Conservation (phyloP, 1,284 basidiomycete species). For the Macrocystidia cucumis region DNA sequence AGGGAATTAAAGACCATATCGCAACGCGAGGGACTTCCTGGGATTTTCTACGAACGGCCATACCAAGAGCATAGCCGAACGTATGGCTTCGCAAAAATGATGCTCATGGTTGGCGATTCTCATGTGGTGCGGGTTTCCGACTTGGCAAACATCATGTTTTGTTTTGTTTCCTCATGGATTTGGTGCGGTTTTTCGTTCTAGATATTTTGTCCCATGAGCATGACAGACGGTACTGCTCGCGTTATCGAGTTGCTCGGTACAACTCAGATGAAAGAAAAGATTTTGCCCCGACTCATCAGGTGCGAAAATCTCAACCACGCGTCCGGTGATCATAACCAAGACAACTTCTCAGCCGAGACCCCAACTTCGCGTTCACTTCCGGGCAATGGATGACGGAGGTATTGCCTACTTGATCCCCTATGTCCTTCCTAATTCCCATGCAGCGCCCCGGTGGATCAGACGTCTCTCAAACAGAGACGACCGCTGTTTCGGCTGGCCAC, state of each 20-base stretch:
- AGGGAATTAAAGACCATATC: constrained; percentile 60
- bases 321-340: background rate
- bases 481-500: constrained; percentile 32
- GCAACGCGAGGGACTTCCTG: constrained; percentile 62
- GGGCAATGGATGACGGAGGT: constrained; percentile 87
- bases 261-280: constrained; percentile 44
- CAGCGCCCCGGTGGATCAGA: constrained; percentile 75
- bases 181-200: constrained; percentile 19
- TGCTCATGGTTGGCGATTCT: constrained; percentile 52
- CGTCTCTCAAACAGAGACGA: constrained; percentile 69
- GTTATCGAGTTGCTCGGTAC: constrained; percentile 65
- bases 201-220: constrained; percentile 66
- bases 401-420: background rate
- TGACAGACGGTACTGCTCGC: constrained; percentile 73
- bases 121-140: constrained; percentile 39
- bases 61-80: constrained; percentile 50
- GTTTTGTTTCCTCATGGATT: background rate
- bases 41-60: constrained; percentile 55
- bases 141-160: no score
- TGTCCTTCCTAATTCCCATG: constrained; percentile 4
- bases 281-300: constrained; percentile 57
- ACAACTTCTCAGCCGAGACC: constrained; percentile 43
- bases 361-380: constrained; percentile 56
- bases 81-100: constrained; percentile 57
- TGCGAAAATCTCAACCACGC: constrained; percentile 15